Conservation (phyloP, 2,329 filamentous ascomycete genomes). For the Claviceps pazoutovae region DNA sequence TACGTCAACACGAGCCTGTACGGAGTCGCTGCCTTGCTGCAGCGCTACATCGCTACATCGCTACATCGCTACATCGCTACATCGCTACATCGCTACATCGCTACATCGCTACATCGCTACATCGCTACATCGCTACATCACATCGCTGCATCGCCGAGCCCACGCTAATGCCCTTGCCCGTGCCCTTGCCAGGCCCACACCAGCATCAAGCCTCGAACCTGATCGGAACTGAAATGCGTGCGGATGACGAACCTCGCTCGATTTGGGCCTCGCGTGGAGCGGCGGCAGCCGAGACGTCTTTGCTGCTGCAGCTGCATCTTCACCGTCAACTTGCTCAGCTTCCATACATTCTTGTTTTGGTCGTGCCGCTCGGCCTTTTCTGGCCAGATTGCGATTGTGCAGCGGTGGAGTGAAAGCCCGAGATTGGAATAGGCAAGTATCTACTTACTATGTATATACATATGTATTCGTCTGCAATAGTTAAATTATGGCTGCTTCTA, state of each 20-base stretch:
- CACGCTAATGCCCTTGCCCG: not conserved
- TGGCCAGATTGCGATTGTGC: no score
- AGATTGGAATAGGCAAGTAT: no score
- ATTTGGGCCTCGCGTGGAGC: not conserved
- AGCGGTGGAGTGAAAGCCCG: no score
- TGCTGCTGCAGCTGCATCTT: not conserved
- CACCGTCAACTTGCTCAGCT: not conserved
- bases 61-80: constrained; percentile 1
- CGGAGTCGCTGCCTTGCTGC: no score
- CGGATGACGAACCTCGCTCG: constrained; percentile 1
- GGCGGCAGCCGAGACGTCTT: not conserved
- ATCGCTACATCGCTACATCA: no score
- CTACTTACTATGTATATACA: no score
- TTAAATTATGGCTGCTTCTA: constrained; percentile 2
- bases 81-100: not conserved
- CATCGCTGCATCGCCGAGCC: constrained; percentile 1
- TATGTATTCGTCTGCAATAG: no score
- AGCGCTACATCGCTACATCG: no score
- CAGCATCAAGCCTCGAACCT: not conserved
- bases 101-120: not conserved
- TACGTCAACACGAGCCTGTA: constrained; percentile 1
- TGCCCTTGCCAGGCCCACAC: not conserved
- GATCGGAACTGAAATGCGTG: constrained; percentile 2
- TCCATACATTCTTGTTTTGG: not conserved
- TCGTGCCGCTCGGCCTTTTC: not conserved